phyloP scores from a whole-genome alignment of 1,284 basidiomycete species.

The Sanghuangporus sanghuang region DNA sequence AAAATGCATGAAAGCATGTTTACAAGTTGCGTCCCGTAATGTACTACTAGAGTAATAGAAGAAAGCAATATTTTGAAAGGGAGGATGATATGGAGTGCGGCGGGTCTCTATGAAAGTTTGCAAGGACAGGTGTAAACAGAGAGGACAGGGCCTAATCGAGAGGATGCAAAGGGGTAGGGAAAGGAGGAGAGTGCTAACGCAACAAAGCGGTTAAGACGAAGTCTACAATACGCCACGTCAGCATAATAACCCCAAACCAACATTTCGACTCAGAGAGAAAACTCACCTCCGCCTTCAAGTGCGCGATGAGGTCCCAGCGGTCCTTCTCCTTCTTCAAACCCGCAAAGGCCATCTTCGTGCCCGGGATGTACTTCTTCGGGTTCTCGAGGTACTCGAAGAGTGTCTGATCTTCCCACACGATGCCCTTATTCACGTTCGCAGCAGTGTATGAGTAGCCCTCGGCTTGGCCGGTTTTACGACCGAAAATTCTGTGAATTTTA shows the following conservation, averaged over 20 bases:
- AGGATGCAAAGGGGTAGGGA: neutral
- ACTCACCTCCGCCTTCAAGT: constrained; percentile 66
- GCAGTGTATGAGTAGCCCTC: constrained; percentile 90
- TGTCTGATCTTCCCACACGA: constrained; percentile 83
- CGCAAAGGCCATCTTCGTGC: constrained; percentile 97
- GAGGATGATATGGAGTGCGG: neutral
- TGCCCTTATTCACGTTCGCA: constrained; percentile 95
- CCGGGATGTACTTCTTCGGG: constrained; percentile 98
- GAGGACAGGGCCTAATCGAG: neutral
- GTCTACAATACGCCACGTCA: neutral
- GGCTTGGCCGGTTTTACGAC: constrained; percentile 87
- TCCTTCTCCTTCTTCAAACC: constrained; percentile 98
- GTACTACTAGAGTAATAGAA: neutral
- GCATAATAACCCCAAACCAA: neutral
- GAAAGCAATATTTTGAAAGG: neutral
- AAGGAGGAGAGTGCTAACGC: neutral
- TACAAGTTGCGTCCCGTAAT: neutral
- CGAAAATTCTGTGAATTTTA: constrained; percentile 50
- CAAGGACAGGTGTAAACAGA: neutral
- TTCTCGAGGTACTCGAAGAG: constrained; percentile 93
- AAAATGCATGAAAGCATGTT: neutral
- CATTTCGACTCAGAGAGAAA: neutral
- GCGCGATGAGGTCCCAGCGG: constrained; percentile 83
- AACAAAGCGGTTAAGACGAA: neutral
- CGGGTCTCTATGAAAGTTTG: neutral